Evolutionary conservation across 352 stramenopile genomes (phyloP), one percentile per base, ranked within the genome.

Genomic region (Phytophthora sp.): DNA sequence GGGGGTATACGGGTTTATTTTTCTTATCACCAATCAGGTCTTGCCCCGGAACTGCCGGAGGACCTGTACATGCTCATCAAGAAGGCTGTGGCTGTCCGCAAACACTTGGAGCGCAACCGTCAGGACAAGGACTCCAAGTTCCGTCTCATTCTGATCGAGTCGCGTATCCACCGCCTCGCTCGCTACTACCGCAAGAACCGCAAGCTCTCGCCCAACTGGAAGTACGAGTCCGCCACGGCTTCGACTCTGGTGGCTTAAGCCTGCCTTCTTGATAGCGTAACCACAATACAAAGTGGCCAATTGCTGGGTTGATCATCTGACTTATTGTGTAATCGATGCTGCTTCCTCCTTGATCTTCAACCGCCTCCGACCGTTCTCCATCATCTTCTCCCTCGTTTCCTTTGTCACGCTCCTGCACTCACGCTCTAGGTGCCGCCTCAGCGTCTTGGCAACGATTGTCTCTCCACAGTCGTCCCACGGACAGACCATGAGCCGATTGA

Each of bases 1-100:
- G 82, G 87, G 87, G 81, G 81, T 93, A 95, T 71, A 73, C 87
- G 87, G 85, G 87, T 91, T 61, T 58, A 41, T 54, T 9, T 57
- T 47, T 50, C 55, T 76, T 36, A 15, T 13, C 26, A 4, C 15
- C 9, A 47, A 49, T 78, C 16, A 95, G 85, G 97, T 76, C 92
- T 99, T 38, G 98, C 98, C 47, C 97, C 98, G 39, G 98, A 99
- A 83, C 97, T 99, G 66, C 98, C 98, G 30, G 98, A 99, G 86
- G 98, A 99, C 88, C 87, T 99, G 70, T 99, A 99, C 95, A 99
- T 99, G 94, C 91, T 99, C 55, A 99, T 99, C 92, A 99, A 99
- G 95, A 99, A 99, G 93, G 98, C 98, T 58, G 98, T 99, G 71
- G 92, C 97, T 73, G 97, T 99, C 35, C 94, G 98, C 76, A 99